A percentile compares a stretch with the other conserved stretches of the same genome.
These are phyloP conservation scores for Paramyrothecium sp. DNA, from an alignment of 2,329 filamentous ascomycete species.

Conservation along the genomic window DNA sequence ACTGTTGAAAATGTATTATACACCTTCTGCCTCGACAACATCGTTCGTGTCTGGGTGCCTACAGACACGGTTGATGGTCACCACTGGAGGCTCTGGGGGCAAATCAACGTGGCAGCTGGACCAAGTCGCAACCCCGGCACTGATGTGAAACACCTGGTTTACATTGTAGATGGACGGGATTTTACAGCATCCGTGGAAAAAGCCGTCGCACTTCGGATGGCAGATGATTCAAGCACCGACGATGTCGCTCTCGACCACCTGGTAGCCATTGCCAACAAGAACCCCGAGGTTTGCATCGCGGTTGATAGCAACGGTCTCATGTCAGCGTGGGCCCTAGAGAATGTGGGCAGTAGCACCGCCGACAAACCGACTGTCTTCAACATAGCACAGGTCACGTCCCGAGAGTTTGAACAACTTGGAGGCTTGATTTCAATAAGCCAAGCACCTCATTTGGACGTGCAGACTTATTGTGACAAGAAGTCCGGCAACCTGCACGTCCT, in stretches of 20 bases:
- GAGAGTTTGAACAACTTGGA: constrained; percentile 47
- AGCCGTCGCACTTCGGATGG: constrained; percentile 61
- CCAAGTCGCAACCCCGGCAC: constrained; percentile 48
- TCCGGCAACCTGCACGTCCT: constrained; percentile 70
- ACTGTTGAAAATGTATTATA: constrained; percentile 85
- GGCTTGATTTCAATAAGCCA: constrained; percentile 21
- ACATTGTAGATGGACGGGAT: constrained; percentile 80
- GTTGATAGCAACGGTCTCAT: constrained; percentile 82
- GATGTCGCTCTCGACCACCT: constrained; percentile 79
- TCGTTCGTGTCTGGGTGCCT: constrained; percentile 80
- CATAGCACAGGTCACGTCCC: constrained; percentile 71
- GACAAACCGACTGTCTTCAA: constrained; percentile 75
- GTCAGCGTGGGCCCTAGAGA: constrained; percentile 91
- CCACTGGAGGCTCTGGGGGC: constrained; percentile 75
- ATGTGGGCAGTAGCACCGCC: constrained; percentile 69
- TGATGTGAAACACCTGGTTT: constrained; percentile 44
- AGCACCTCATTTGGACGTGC: constrained; percentile 61
- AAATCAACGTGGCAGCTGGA: constrained; percentile 72
- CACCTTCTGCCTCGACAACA: constrained; percentile 79
- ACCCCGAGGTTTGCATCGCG: constrained; percentile 83
- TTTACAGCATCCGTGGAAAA: constrained; percentile 75
- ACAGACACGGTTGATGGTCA: constrained; percentile 70
- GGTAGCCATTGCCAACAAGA: constrained; percentile 80
- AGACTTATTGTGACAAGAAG: constrained; percentile 67
- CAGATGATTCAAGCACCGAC: constrained; percentile 56